These are phyloP conservation scores for Cichorium intybus DNA, from an alignment of 140 eudicot species.

Conservation along the genomic window DNA sequence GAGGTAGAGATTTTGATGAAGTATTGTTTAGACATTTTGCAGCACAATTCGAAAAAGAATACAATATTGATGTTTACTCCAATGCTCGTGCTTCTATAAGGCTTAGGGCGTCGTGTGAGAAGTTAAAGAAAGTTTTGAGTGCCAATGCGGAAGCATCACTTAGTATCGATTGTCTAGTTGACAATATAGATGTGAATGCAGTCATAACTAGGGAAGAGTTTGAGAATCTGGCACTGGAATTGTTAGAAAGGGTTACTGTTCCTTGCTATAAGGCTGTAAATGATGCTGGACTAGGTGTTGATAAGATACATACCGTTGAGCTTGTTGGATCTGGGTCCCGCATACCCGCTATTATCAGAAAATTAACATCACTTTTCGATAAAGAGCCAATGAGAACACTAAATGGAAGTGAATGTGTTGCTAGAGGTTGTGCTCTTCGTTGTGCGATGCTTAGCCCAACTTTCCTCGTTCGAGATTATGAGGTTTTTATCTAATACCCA, in stretches of 20 bases:
- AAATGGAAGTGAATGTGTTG: slow-evolving; percentile 90
- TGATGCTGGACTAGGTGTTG: slow-evolving; percentile 46
- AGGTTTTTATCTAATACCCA: slow-evolving; percentile 41
- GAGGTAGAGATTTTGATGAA: too few species aligned
- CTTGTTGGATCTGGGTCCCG: slow-evolving; percentile 94
- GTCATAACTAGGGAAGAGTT: slow-evolving; percentile 71
- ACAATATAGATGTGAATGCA: slow-evolving; percentile 77
- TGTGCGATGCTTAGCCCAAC: slow-evolving; percentile 87
- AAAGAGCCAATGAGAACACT: slow-evolving; percentile 64
- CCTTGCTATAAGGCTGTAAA: slow-evolving; percentile 64
- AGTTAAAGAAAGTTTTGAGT: slow-evolving; percentile 79
- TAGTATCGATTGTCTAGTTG: slow-evolving; percentile 79
- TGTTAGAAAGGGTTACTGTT: slow-evolving; percentile 52
- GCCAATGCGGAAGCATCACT: slow-evolving; percentile 83
- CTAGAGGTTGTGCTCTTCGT: slow-evolving; percentile 86
- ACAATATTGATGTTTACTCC: slow-evolving; percentile 55
- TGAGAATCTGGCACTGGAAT: slow-evolving; percentile 53
- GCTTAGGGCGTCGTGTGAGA: too few species aligned
- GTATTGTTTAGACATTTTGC: slow-evolving; percentile 64
- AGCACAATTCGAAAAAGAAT: slow-evolving; percentile 45
- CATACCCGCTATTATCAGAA: slow-evolving; percentile 55
- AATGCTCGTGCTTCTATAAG: slow-evolving; percentile 62
- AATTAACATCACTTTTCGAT: slow-evolving; percentile 37
- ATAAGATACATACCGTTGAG: slow-evolving; percentile 62
- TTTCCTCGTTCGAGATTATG: slow-evolving; percentile 62